Evolutionary conservation across 345 rosid species (phyloP).

Genomic region (Cardamine occulta): DNA sequence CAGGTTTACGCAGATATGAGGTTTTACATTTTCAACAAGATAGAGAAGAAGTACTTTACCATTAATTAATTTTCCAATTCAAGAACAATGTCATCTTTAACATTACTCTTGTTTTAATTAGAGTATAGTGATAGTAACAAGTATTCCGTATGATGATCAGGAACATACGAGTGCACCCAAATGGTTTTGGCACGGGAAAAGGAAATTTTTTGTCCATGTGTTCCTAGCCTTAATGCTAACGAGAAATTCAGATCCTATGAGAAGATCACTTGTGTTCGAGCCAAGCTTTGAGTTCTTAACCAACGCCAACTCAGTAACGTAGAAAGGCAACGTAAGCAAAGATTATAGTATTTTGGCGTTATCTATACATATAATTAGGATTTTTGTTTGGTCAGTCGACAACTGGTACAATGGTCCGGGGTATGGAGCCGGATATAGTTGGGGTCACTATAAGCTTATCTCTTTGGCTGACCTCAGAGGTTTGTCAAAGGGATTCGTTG

Average conservation of each 20-base stretch:
- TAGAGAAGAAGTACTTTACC: conserved; percentile 36
- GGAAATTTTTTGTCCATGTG: conserved; percentile 29
- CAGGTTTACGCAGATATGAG: conserved; percentile 31
- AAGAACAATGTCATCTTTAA: neutral
- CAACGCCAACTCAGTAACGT: neutral
- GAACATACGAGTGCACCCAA: conserved; percentile 27
- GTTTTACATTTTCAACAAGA: conserved; percentile 36
- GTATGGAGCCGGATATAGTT: neutral
- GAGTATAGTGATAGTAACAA: neutral
- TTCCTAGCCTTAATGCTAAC: neutral
- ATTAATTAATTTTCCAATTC: neutral
- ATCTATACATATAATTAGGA: too few species aligned
- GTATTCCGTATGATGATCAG: neutral
- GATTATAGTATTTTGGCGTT: too few species aligned
- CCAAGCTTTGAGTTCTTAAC: conserved; percentile 33
- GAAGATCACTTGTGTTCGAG: conserved; percentile 33
- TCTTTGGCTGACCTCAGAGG: conserved; percentile 10
- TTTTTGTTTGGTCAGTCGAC: conserved; percentile 12
- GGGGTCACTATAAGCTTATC: conserved; percentile 20
- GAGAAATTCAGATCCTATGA: conserved; percentile 32
- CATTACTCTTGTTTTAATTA: too few species aligned
- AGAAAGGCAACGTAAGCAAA: conserved; percentile 13
- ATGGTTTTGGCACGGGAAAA: neutral
- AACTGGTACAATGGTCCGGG: conserved; percentile 6
- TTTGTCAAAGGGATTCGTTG: conserved; percentile 25